phyloP scores from a whole-genome alignment of 768 basidiomycete species.

The Lentinula boryana region DNA sequence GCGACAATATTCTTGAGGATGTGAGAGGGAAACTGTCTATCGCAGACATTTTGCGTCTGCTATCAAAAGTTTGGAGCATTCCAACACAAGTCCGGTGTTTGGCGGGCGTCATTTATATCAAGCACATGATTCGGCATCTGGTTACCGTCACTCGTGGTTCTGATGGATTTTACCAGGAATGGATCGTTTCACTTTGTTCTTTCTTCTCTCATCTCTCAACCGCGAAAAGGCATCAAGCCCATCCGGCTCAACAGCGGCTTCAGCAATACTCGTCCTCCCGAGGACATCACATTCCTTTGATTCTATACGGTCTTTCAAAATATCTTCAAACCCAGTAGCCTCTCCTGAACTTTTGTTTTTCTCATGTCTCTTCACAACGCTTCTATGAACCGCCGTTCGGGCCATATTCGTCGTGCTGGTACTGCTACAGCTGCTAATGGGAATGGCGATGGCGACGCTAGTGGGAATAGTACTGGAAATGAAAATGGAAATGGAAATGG shows the following conservation, averaged over 20 bases:
- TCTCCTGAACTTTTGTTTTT: not conserved
- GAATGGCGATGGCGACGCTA: too few species aligned
- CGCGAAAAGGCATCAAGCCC: not conserved
- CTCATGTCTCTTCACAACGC: slow-evolving; percentile 4
- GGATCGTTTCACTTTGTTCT: not conserved
- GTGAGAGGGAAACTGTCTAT: too few species aligned
- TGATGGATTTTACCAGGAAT: not conserved
- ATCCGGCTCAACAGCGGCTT: not conserved
- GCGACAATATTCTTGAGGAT: too few species aligned
- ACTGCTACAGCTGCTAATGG: not conserved
- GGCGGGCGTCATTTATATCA: not conserved
- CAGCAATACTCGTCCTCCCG: not conserved
- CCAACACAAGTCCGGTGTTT: too few species aligned
- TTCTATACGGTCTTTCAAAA: slow-evolving; percentile 3
- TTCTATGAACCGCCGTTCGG: not conserved
- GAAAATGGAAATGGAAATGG: not conserved
- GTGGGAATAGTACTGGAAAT: not conserved
- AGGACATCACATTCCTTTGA: slow-evolving; percentile 5
- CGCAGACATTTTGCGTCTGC: too few species aligned
- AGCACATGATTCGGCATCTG: not conserved
- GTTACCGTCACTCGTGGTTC: not conserved
- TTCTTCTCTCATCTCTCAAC: not conserved
- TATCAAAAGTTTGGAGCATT: too few species aligned
- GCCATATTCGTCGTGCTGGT: not conserved
- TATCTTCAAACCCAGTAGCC: not conserved